Evolutionary conservation across 345 rosid genomes (phyloP), one percentile per base, ranked within the genome.

Genomic region (Orychophragmus violaceus): DNA sequence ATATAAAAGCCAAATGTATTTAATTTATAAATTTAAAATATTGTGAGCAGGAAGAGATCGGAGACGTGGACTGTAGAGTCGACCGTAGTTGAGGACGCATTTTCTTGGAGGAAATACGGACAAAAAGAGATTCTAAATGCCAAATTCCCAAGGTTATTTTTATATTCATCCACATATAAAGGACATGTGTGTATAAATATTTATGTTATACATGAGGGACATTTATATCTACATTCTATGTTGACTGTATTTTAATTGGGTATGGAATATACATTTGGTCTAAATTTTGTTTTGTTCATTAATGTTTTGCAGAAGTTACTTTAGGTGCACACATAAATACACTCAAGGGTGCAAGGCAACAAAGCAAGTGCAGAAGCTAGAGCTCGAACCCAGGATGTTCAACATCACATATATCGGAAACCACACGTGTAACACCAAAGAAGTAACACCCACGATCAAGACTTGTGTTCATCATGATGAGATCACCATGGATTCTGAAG

Each of bases 21-120:
- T 46, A 46, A 28, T 14, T 49, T 14, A 36, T 3, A 33, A 6
- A 22, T 24, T 19, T 27, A 14, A 9, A 50, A 35, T 32, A 8
- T 68, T 33, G 8, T 68, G 69, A 68, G 62, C 89, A 92, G 98
- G 64, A 89, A 76, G 74, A 65, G 23, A 62, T 68, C 72, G 18
- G 64, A 79, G 18, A 64, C 88, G 29, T 59, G 80, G 80, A 74
- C 64, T 2, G 27, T 18, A 19, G 76, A 76, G n/a, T 68, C 86
- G 18, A 17, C 80, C 8, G 32, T 70, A 10, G 2, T 18, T n/a
- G 86, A 84, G 8, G 98, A 92, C 21, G 74, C 64, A 56, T 79
- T 76, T 59, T 77, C 85, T 9, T 92, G 98, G 98, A 89, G 98
- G 60, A 92, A 92, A 58, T 92, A 92, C 62, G 98, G 98, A 5